Evolutionary conservation across 148 eudicot species (phyloP).

Genomic region (Cornus suecica): DNA sequence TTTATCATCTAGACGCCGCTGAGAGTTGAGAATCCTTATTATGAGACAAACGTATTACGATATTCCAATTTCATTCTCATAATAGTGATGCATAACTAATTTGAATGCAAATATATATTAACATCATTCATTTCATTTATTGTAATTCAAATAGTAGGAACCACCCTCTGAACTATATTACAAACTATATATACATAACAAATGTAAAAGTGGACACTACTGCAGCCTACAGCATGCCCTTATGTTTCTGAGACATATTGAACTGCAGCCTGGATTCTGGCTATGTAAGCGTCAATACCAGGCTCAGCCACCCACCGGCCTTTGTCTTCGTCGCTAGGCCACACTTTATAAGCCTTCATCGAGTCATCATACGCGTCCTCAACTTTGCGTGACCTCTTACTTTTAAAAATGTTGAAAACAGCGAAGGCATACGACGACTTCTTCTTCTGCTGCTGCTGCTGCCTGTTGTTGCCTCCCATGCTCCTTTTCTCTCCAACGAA

Average conservation of each 20-base stretch:
- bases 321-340: conserved; percentile 28
- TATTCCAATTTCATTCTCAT: no score
- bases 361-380: conserved; percentile 1
- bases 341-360: conserved; percentile 14
- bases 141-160: neutral
- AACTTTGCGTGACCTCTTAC: conserved; percentile 19
- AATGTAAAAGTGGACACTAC: conserved; percentile 8
- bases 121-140: neutral
- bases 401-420: conserved; percentile 39
- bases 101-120: no score
- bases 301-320: conserved; percentile 55
- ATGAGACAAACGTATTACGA: no score
- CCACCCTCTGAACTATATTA: neutral
- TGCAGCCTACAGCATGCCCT: neutral
- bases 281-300: conserved; percentile 43
- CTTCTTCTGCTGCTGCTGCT: conserved; percentile 30
- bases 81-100: neutral
- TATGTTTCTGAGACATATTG: neutral
- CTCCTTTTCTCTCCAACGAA: neutral
- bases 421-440: conserved; percentile 29
- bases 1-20: no score
- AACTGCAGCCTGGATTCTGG: conserved; percentile 23
- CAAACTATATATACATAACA: conserved; percentile 2
- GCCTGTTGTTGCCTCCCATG: conserved; percentile 45
- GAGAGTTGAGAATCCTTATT: no score